Evolutionary conservation across 768 basidiomycete species (phyloP), one percentile per base, ranked within the genome.

Genomic region (Pholiota microspora): DNA sequence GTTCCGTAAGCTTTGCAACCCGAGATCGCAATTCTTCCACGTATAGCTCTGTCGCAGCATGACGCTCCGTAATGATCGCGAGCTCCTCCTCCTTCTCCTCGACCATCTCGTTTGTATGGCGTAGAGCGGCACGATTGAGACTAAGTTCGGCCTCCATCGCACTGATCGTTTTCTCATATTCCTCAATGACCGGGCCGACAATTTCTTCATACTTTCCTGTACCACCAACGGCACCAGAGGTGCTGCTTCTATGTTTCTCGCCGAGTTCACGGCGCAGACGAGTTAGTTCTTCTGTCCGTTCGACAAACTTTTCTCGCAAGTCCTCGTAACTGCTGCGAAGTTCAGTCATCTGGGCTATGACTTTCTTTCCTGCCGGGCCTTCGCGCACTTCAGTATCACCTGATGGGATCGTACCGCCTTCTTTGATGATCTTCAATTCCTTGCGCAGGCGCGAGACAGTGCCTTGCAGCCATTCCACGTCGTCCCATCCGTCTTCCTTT

Each of bases 401-500:
- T 25, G 70, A 62, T 24, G 62, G 53, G 2, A 60, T 55, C 50
- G 64, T 58, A 35, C 82, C 82, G 15, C 86, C 84, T 32, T 88
- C 86, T 71, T 92, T 95, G 65, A 96, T 66, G 5, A 68, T 67
- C 64, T 93, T 92, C 55, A 98, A 68, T 62, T 99, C 96, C 68
- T 87, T 93, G 45, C 97, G 81, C 46, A 99, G 73, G 57, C 93
- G 86, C 27, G 83, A 75, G 36, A 99, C 83, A 47, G 88, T 91
- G 50, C 82, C 83, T 71, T 98, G 97, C 40, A 99, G 73, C 87
- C 97, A 96, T 66, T 98, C 95, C 2, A 98, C 76, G 67, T 99
- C 97, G 59, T 98, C 96, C 97, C 97, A 99, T 9, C 97, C 97
- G 50, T 94, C 92, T 73, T 99, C 97, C 64, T 86, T 88, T 72